These are phyloP conservation scores for Fraxinus floribunda DNA, from an alignment of 305 asterid genomes.

Conservation along the genomic window DNA sequence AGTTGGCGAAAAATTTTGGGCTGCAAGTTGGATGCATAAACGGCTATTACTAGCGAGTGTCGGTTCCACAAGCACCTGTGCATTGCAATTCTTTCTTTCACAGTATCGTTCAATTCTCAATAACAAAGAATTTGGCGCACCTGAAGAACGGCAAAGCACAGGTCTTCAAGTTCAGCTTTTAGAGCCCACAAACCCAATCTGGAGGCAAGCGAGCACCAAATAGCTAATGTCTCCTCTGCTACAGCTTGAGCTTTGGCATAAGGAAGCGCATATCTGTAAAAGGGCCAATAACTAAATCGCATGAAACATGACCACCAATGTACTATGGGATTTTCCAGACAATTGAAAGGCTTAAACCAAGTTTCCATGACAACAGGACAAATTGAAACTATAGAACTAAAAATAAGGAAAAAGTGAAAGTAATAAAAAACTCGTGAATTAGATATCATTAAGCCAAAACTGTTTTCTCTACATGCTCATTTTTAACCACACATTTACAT, in stretches of 20 bases:
- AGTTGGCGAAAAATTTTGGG: constrained; percentile 75
- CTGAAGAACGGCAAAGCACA: constrained; percentile 97
- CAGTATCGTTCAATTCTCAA: constrained; percentile 2
- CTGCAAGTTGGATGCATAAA: constrained; percentile 44
- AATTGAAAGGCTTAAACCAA: constrained; percentile 16
- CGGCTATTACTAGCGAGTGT: constrained; percentile 22
- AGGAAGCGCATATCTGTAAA: constrained; percentile 79
- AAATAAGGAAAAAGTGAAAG: background rate
- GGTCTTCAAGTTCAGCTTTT: constrained; percentile 98
- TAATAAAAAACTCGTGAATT: background rate
- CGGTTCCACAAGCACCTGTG: constrained; percentile 1
- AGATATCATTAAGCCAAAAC: background rate
- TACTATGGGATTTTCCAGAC: constrained; percentile 13
- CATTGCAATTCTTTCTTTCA: constrained; percentile 21
- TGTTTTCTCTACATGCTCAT: background rate
- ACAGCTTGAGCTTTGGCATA: constrained; percentile 83
- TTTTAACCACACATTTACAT: background rate
- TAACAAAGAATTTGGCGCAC: constrained; percentile 36
- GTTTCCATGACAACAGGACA: background rate
- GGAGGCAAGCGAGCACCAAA: constrained; percentile 98
- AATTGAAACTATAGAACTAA: constrained; percentile 5
- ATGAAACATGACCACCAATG: constrained; percentile 11
- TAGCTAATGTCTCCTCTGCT: constrained; percentile 88
- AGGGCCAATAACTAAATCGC: constrained; percentile 13
- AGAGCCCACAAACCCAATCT: constrained; percentile 96